Percentiles rank a stretch among this genome's conserved stretches.
Conservation (phyloP, 495 filamentous ascomycete genomes). For the Penicillium odoratum region DNA sequence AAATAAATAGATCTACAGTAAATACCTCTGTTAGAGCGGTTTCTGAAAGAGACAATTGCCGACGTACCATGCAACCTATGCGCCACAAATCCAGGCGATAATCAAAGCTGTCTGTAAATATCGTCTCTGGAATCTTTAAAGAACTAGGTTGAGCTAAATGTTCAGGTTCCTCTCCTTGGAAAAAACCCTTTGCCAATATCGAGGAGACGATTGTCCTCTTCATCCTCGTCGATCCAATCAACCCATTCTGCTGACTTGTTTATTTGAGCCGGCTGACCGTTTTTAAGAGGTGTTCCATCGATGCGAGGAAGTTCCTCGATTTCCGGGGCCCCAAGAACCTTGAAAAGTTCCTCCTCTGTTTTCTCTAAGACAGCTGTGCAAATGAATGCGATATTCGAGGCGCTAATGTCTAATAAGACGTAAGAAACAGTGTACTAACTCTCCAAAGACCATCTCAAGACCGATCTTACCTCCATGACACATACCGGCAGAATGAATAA, state of each 20-base stretch:
- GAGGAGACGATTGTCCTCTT: conserved; percentile 37
- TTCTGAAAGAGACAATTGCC: too few relatives aligned
- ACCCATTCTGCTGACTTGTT: conserved; percentile 34
- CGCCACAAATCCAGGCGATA: conserved; percentile 42
- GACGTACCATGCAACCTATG: conserved; percentile 35
- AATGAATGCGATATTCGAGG: conserved; percentile 22
- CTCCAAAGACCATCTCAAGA: too few relatives aligned
- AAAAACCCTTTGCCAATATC: conserved; percentile 40
- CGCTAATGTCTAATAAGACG: conserved; percentile 18
- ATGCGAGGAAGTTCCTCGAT: conserved; percentile 23
- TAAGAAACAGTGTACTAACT: too few relatives aligned
- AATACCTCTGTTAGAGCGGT: too few relatives aligned
- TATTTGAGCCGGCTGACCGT: conserved; percentile 32
- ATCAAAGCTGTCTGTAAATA: conserved; percentile 31
- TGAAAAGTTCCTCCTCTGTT: conserved; percentile 24
- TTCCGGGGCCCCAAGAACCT: conserved; percentile 31
- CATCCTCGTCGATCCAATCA: conserved; percentile 39
- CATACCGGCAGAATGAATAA: conserved; percentile 34
- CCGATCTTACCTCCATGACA: conserved; percentile 30
- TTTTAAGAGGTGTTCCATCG: conserved; percentile 30
- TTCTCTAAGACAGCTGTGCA: conserved; percentile 7
- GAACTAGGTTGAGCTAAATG: conserved; percentile 32
- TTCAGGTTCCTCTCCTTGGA: conserved; percentile 24
- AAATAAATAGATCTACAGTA: conserved; percentile 22
- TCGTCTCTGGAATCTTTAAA: conserved; percentile 38